Evolutionary conservation across 805 yeast genomes (phyloP).

Genomic region (Ascoidea rubescens): DNA sequence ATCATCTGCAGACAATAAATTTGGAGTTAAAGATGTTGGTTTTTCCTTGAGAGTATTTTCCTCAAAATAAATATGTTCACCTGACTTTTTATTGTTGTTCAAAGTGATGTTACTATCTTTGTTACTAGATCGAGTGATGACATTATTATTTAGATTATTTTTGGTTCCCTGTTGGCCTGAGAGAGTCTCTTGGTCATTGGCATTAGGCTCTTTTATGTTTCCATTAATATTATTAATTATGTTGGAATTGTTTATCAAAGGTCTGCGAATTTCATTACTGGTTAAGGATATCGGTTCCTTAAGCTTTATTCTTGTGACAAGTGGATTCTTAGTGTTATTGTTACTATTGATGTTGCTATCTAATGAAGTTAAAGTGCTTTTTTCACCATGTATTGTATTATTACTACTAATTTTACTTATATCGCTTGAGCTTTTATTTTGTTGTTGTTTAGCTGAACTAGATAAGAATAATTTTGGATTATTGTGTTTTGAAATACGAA

Average conservation of each 20-base stretch:
- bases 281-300: no score
- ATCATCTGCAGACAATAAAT: neutral
- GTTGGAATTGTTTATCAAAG: neutral
- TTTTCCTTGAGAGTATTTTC: neutral
- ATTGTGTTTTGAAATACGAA: neutral
- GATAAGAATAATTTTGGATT: neutral
- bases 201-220: no score
- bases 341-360: no score
- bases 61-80: neutral
- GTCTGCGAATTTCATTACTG: no score
- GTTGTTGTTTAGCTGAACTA: neutral
- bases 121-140: neutral
- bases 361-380: neutral
- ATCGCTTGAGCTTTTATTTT: neutral
- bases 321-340: no score
- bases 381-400: no score
- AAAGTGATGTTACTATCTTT: neutral
- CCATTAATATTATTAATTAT: no score
- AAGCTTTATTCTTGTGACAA: no score
- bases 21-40: neutral
- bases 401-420: neutral
- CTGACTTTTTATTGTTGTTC: no score
- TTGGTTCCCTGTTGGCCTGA: no score
- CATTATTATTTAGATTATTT: no score
- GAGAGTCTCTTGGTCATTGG: no score